These are phyloP conservation scores for Chrysophaeum taylorii DNA, from an alignment of 352 stramenopile genomes.

Conservation along the genomic window DNA sequence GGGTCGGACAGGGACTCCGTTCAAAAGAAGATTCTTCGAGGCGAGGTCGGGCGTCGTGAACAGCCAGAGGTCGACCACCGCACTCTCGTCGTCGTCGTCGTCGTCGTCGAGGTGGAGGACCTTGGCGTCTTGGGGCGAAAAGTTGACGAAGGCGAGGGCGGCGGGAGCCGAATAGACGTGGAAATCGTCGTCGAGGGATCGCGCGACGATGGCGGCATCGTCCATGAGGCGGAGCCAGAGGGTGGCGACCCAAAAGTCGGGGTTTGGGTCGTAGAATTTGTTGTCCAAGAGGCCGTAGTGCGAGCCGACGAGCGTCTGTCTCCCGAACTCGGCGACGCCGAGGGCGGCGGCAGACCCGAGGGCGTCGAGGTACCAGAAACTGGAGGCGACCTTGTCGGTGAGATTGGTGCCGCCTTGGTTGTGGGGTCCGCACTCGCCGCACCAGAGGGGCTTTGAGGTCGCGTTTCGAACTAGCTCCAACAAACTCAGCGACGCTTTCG, in stretches of 20 bases:
- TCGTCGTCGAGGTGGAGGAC: too few relatives aligned
- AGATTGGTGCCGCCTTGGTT: neutral
- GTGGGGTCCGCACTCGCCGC: constrained; percentile 3
- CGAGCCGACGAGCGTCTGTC: neutral
- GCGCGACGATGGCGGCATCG: neutral
- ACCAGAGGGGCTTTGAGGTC: too few relatives aligned
- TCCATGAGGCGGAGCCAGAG: neutral
- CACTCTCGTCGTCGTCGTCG: too few relatives aligned
- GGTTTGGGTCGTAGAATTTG: constrained; percentile 1
- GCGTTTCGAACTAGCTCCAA: too few relatives aligned
- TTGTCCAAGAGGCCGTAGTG: neutral
- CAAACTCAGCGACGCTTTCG: too few relatives aligned
- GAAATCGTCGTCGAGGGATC: too few relatives aligned
- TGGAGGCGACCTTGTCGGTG: neutral
- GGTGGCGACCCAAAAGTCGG: neutral
- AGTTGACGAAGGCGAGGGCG: neutral
- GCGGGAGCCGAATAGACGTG: neutral
- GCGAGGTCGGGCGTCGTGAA: too few relatives aligned
- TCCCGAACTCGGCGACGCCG: neutral
- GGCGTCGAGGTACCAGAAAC: neutral
- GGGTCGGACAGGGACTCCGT: too few relatives aligned
- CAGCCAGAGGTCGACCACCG: too few relatives aligned
- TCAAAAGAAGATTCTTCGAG: too few relatives aligned
- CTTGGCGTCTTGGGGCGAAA: too few relatives aligned
- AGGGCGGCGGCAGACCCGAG: neutral